Evolutionary conservation across 371 early-diverging fungal genomes (phyloP), one percentile per base, ranked within the genome.

Genomic region (Rhizomucor miehei): DNA sequence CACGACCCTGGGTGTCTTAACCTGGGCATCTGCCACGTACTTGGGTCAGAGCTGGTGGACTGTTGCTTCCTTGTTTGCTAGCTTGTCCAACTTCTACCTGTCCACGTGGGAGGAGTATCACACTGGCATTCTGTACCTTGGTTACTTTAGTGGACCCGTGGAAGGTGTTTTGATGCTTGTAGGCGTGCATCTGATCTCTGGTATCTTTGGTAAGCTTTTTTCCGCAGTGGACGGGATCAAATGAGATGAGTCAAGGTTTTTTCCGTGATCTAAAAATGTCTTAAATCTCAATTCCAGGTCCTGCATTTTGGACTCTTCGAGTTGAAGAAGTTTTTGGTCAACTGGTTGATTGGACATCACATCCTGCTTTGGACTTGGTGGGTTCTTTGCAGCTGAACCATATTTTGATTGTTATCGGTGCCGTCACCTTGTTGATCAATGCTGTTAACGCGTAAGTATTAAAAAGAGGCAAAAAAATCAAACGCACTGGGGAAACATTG

Each of bases 101-200:
- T 86, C 92, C 51, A 94, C 95, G 6, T 92, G 95, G 90, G 96
- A 99, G 67, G 95, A 94, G 59, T 98, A 94, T 65, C 92, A 96
- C 66, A 97, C 98, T 1, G 93, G 93, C 12, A 70, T 85, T 3
- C 81, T 99, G 46, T 95, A 87, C 61, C 78, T 99, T 37, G 93
- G 94, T 19, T 84, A 92, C 47, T 88, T 98, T 71, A 92, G 89
- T 59, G 99, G 99, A 9, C 97, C 99, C 19, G 91, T 95, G 11
- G 99, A 99, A 69, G 98, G 97, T 9, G 84, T 99, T n/a, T 54
- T 94, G 44, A 77, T 89, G 67, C 71, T 86, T 36, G 79, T 81
- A 49, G 52, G 71, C 34, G 63, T 86, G 4, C 80, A 87, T 35
- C 44, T 89, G 48, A 58, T 88, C 29, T 89, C 92, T 16, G 94